Base-by-base conservation (phyloP, 1,284 basidiomycete genomes). In the Phlebopus sp. region DNA sequence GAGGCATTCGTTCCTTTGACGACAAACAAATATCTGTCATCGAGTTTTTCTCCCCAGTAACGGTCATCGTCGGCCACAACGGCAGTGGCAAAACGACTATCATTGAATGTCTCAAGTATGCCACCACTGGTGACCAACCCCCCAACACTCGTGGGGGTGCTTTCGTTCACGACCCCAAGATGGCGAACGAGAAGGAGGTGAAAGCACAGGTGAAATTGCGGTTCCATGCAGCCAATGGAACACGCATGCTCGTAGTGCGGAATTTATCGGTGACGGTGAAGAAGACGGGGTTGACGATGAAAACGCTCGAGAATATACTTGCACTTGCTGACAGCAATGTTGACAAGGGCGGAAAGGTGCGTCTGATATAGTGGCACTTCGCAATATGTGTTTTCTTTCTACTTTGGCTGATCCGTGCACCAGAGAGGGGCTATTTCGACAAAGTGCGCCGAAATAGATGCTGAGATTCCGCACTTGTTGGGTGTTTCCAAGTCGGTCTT, bases 41-140 rank as follows among this genome's bases (percentile, higher is more conserved):
- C 66, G 92, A 99, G 67, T 99, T 99, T 74, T 97, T 94, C 72
- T 86, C 87, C 13, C 97, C 97, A 2, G 88, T 99, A 47, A 99
- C 97, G 0, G 95, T 99, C 64, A 99, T 99, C 56, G 95, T 99
- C 7, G 97, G 97, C 5, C 92, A 96, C 73, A 99, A 99, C 71
- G 97, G 97, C 13, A 95, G 91, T 58, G 97, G 97, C 43, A 99
- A 99, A 75, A 99, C 97, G 62, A 99, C 96, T 1, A 91, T 99
- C 65, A 99, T 99, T 68, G 97, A 99, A 75, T 99, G 96, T 69
- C 81, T 99, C 64, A 99, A 99, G 73, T 99, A 99, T 67, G 93
- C 93, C 4, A 97, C 96, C 0, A 99, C 97, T 0, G 97, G 97
- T 29, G 95, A 99, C 67, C 85, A 99, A 57, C 97, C 97, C 0